Percentiles rank a stretch among this genome's conserved stretches.
phyloP scores from a whole-genome alignment of 176 grass and related monocot genomes.

The Aechmea fasciata region DNA sequence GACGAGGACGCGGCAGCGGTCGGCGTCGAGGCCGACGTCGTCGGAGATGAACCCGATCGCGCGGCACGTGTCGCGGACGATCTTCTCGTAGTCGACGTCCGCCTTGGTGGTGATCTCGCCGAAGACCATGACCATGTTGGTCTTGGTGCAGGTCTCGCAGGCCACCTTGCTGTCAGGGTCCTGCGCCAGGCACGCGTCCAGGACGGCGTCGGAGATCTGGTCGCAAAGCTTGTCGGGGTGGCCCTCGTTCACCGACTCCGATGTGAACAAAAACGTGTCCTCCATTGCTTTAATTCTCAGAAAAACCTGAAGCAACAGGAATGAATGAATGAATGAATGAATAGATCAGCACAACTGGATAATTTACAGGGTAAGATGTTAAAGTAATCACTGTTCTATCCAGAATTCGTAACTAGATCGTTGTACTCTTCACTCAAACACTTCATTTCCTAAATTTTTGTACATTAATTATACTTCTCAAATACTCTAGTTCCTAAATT shows the following conservation, averaged over 20 bases:
- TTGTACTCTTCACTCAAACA: too few relatives aligned
- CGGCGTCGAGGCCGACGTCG: conserved; percentile 21
- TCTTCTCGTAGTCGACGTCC: background rate
- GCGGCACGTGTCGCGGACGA: background rate
- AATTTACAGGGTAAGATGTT: too few relatives aligned
- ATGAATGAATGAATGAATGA: background rate
- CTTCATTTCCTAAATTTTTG: too few relatives aligned
- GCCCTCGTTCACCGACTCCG: background rate
- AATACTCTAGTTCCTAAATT: too few relatives aligned
- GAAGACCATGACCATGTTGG: conserved; percentile 8
- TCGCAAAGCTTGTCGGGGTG: background rate
- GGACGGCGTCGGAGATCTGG: background rate
- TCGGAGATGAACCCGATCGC: conserved; percentile 21
- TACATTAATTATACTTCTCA: too few relatives aligned
- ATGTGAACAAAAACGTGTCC: background rate
- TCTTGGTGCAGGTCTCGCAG: conserved; percentile 4
- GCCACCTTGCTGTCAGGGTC: conserved; percentile 1
- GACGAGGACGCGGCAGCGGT: conserved; percentile 21
- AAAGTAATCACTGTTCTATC: too few relatives aligned
- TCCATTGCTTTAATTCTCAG: background rate
- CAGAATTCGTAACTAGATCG: too few relatives aligned
- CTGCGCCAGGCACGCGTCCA: background rate
- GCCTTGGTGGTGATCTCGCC: conserved; percentile 3
- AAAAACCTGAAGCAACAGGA: background rate
- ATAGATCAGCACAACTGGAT: background rate